Percentiles rank a stretch among this genome's conserved stretches.
phyloP scores from a whole-genome alignment of 1,284 basidiomycete genomes.

The Trichosporon coremiiforme region DNA sequence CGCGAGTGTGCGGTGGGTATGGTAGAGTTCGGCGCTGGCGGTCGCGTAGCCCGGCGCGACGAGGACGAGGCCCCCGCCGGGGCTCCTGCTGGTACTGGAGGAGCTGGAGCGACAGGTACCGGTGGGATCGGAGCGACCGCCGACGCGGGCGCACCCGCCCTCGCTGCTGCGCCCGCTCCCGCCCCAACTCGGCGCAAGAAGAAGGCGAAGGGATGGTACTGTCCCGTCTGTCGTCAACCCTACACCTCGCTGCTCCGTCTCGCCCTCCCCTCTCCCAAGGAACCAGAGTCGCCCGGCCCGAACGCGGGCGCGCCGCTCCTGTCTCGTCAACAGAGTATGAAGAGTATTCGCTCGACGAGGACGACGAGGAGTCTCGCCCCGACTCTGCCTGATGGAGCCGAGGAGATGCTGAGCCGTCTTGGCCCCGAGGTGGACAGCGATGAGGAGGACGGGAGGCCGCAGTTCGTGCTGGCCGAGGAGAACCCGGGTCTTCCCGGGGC shows the following conservation, averaged over 20 bases:
- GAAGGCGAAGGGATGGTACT: conserved; percentile 92
- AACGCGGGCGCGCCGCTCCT: conserved; percentile 26
- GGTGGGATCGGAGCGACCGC: conserved; percentile 29
- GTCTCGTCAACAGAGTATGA: conserved; percentile 38
- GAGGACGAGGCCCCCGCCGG: conserved; percentile 26
- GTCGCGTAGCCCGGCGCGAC: conserved; percentile 61
- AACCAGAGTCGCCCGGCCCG: conserved; percentile 23
- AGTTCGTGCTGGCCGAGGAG: neutral
- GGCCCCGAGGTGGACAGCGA: conserved; percentile 31
- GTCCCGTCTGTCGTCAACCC: conserved; percentile 87
- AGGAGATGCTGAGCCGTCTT: conserved; percentile 51
- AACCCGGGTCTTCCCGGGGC: neutral
- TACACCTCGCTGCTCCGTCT: conserved; percentile 84
- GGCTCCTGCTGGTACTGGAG: conserved; percentile 29
- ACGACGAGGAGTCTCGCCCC: conserved; percentile 44
- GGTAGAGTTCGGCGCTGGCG: conserved; percentile 91
- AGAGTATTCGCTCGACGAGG: conserved; percentile 36
- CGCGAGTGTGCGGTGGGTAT: conserved; percentile 89
- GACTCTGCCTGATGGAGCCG: conserved; percentile 56
- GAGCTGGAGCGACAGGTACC: conserved; percentile 24
- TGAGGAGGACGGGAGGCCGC: conserved; percentile 17
- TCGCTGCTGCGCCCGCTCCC: conserved; percentile 35
- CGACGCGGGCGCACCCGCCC: conserved; percentile 34
- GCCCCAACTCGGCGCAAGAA: conserved; percentile 67
- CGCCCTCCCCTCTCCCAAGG: conserved; percentile 66